Evolutionary conservation across 805 yeast genomes (phyloP).

Genomic region (Lipomyces oligophaga): DNA sequence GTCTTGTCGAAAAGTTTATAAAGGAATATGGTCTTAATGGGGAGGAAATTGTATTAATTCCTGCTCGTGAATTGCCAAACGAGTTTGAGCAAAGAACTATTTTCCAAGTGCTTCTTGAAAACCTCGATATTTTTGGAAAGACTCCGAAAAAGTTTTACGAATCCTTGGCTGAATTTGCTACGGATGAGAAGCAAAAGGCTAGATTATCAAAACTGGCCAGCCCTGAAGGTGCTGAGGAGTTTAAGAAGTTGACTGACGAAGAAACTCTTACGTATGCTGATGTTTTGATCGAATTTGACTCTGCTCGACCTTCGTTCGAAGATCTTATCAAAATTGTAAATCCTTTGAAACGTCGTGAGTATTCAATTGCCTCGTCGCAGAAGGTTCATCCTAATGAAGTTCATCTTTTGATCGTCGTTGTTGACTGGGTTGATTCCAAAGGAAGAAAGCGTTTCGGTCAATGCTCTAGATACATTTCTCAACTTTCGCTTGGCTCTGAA

Average conservation of each 20-base stretch:
- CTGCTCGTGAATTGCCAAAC: constrained; percentile 59
- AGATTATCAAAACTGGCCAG: constrained; percentile 61
- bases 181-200: constrained; percentile 62
- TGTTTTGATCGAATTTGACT: constrained; percentile 69
- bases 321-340: constrained; percentile 72
- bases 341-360: constrained; percentile 93
- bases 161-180: constrained; percentile 66
- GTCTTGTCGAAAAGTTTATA: constrained; percentile 65
- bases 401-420: constrained; percentile 88
- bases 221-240: constrained; percentile 76
- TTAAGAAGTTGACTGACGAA: constrained; percentile 80
- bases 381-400: constrained; percentile 86
- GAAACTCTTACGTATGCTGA: constrained; percentile 80
- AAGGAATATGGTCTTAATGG: constrained; percentile 66
- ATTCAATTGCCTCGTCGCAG: constrained; percentile 96
- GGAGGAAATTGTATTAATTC: constrained; percentile 63
- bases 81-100: constrained; percentile 71
- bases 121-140: constrained; percentile 85
- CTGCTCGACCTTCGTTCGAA: constrained; percentile 71
- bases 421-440: constrained; percentile 85
- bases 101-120: constrained; percentile 73
- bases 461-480: constrained; percentile 85
- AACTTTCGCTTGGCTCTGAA: constrained; percentile 73
- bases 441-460: constrained; percentile 90
- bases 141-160: constrained; percentile 95